Conservation (phyloP, 2,329 filamentous ascomycete genomes). For the Epichloe bromicola region DNA sequence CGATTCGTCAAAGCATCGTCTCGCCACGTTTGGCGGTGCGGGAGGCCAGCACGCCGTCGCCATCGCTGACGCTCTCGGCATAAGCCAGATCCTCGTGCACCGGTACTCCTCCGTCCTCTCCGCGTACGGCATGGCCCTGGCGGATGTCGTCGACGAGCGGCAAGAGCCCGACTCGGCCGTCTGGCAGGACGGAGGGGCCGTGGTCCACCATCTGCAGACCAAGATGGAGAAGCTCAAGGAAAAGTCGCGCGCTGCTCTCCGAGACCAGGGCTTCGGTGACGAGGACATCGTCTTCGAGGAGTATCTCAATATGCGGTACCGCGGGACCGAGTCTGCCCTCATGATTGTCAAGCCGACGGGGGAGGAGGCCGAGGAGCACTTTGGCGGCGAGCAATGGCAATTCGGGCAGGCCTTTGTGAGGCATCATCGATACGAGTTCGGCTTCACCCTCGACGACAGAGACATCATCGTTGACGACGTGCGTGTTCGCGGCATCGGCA, state of each 20-base stretch:
- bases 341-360: slow-evolving; percentile 70
- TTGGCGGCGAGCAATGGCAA: slow-evolving; percentile 57
- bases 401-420: slow-evolving; percentile 76
- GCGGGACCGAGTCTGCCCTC: slow-evolving; percentile 78
- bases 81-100: slow-evolving; percentile 29
- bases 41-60: slow-evolving; percentile 32
- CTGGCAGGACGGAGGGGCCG: slow-evolving; percentile 45
- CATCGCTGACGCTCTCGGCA: slow-evolving; percentile 29
- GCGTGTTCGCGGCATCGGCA: slow-evolving; percentile 75
- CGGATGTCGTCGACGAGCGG: slow-evolving; percentile 46
- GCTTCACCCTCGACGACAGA: slow-evolving; percentile 71
- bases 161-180: slow-evolving; percentile 62
- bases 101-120: slow-evolving; percentile 32
- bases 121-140: slow-evolving; percentile 32
- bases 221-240: slow-evolving; percentile 72
- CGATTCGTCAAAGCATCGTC: slow-evolving; percentile 21
- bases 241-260: slow-evolving; percentile 55
- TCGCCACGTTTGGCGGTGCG: slow-evolving; percentile 25
- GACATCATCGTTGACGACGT: slow-evolving; percentile 89
- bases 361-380: slow-evolving; percentile 46
- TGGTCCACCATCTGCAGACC: slow-evolving; percentile 47
- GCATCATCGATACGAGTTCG: slow-evolving; percentile 86
- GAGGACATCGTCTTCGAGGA: slow-evolving; percentile 72
- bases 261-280: slow-evolving; percentile 67
- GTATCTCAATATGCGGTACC: slow-evolving; percentile 88